phyloP scores from a whole-genome alignment of 1,139 yeast genomes.

The Arxiozyma telluris region DNA sequence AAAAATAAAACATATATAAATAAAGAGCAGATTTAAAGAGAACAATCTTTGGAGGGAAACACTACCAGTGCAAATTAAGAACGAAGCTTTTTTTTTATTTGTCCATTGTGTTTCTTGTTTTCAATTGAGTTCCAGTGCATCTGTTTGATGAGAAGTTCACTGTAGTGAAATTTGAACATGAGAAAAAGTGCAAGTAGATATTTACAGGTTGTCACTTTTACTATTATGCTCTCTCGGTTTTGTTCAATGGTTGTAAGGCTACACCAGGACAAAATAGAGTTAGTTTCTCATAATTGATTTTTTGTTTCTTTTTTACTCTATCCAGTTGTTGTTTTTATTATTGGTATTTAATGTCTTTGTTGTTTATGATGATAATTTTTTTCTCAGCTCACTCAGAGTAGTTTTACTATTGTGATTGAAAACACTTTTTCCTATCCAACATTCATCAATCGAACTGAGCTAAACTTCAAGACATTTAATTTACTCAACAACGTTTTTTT shows the following conservation, averaged over 20 bases:
- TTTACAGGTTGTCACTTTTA: too few relatives aligned
- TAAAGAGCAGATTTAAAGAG: too few relatives aligned
- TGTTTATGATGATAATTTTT: slow-evolving; percentile 28
- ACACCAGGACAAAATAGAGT: not conserved
- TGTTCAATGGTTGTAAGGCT: not conserved
- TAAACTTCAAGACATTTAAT: slow-evolving; percentile 1
- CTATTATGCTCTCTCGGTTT: not conserved
- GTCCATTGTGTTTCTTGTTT: too few relatives aligned
- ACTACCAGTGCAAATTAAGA: too few relatives aligned
- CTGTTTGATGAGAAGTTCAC: too few relatives aligned
- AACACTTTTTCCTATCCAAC: slow-evolving; percentile 29
- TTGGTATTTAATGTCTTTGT: not conserved
- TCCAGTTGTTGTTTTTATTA: not conserved
- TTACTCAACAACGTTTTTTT: too few relatives aligned
- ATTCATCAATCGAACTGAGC: slow-evolving; percentile 29
- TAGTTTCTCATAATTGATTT: not conserved
- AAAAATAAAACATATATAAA: too few relatives aligned
- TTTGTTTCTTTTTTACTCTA: not conserved
- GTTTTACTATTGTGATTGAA: slow-evolving; percentile 24
- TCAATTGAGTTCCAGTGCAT: too few relatives aligned
- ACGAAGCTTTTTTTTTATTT: too few relatives aligned
- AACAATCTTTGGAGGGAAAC: too few relatives aligned
- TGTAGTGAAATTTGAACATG: not conserved
- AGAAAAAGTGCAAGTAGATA: not conserved
- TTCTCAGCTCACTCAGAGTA: slow-evolving; percentile 35